These are phyloP conservation scores for Davidsoniella neocaledoniae DNA, from an alignment of 2,329 filamentous ascomycete species.

Conservation along the genomic window DNA sequence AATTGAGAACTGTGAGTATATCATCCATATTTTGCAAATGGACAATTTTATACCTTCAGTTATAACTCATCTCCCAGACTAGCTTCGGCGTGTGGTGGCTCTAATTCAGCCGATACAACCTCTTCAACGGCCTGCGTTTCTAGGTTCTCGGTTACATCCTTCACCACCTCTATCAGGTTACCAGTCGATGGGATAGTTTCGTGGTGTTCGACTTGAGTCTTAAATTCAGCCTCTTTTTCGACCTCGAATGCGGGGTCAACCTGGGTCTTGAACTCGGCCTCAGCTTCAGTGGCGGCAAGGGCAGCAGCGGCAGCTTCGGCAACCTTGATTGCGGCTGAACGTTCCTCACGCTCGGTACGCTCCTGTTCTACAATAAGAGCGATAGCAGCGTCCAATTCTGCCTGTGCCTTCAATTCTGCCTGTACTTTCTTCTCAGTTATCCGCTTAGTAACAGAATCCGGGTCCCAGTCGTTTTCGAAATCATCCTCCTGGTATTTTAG, in stretches of 20 bases:
- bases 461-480: conserved; percentile 61
- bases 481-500: conserved; percentile 73
- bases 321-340: neutral
- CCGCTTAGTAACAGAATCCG: conserved; percentile 42
- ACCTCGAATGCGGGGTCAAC: conserved; percentile 10
- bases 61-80: no score
- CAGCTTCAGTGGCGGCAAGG: conserved; percentile 13
- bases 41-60: no score
- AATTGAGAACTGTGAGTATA: no score
- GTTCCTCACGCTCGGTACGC: conserved; percentile 14
- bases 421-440: conserved; percentile 27
- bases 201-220: no score
- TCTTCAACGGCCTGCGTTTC: no score
- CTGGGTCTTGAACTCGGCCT: conserved; percentile 18
- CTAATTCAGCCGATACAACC: no score
- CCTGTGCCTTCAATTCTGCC: conserved; percentile 15
- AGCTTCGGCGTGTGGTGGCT: no score
- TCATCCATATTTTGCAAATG: no score
- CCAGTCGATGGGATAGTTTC: no score
- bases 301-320: conserved; percentile 10
- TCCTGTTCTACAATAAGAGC: conserved; percentile 14
- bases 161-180: no score
- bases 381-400: conserved; percentile 11
- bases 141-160: no score
- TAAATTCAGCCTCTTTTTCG: neutral